A percentile compares a stretch with the other conserved stretches of the same genome.
Conservation (phyloP, 2,329 filamentous ascomycete species). For the Corniculantispora saksenae region DNA sequence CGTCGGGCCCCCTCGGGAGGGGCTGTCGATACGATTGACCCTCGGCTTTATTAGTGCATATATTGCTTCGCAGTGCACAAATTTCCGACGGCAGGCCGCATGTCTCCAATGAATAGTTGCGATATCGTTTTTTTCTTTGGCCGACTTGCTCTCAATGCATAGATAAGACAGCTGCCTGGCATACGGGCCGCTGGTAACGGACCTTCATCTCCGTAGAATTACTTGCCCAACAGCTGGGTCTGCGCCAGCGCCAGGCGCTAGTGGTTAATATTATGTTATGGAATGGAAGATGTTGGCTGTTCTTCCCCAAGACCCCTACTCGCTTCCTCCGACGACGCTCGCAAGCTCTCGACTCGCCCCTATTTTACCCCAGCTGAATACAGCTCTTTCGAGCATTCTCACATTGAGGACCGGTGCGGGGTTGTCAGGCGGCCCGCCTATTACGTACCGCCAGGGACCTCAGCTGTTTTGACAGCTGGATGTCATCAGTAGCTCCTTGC, state of each 20-base stretch:
- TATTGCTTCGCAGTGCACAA: not conserved
- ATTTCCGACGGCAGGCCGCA: not conserved
- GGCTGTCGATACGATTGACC: not conserved
- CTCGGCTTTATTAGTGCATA: conserved; percentile 2
- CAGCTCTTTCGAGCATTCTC: not conserved
- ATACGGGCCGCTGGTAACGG: not conserved
- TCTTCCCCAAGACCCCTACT: not conserved
- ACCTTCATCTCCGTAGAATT: not conserved
- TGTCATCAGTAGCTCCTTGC: not conserved
- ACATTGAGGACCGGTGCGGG: not conserved
- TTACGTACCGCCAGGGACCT: not conserved
- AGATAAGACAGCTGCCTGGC: not conserved
- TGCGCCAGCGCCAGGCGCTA: not conserved
- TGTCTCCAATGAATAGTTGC: not conserved
- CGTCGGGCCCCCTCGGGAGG: conserved; percentile 1
- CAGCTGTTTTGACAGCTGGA: not conserved
- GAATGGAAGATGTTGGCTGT: not conserved
- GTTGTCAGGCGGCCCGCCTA: not conserved
- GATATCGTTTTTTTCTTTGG: too few relatives aligned
- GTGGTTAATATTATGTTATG: conserved; percentile 13
- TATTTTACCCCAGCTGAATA: not conserved
- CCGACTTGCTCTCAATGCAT: not conserved
- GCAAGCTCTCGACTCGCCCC: not conserved
- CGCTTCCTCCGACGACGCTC: too few relatives aligned
- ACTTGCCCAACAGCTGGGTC: not conserved